Evolutionary conservation across 305 asterid species (phyloP).

Genomic region (Fraxinus angustifolia): DNA sequence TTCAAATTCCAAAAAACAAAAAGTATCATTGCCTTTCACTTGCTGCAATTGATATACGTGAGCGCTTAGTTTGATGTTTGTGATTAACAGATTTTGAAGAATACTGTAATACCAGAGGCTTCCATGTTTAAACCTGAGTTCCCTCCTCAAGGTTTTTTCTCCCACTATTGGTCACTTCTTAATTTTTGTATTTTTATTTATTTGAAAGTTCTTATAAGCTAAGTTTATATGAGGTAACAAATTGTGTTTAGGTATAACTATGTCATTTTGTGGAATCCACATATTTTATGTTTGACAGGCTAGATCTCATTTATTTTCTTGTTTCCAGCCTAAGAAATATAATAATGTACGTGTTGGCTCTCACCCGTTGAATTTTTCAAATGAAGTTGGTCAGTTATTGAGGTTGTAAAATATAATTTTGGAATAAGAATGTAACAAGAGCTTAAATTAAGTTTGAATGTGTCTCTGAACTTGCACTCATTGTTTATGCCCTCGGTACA

Average conservation of each 20-base stretch:
- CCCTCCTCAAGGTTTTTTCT: constrained; percentile 81
- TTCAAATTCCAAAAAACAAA: not conserved
- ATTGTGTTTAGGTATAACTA: not conserved
- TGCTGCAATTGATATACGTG: constrained; percentile 1
- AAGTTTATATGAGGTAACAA: not conserved
- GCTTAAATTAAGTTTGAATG: not conserved
- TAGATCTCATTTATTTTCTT: not conserved
- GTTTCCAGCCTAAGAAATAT: not conserved
- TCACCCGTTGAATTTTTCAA: constrained; percentile 14
- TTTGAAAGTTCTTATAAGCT: not conserved
- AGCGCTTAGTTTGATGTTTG: constrained; percentile 21
- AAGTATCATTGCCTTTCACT: constrained; percentile 1
- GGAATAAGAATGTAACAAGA: not conserved
- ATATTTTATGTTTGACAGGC: not conserved
- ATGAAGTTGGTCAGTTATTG: constrained; percentile 10
- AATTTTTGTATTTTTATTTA: not conserved
- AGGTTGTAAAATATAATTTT: constrained; percentile 9
- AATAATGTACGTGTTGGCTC: constrained; percentile 11
- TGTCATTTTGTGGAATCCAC: not conserved
- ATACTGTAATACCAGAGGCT: constrained; percentile 84
- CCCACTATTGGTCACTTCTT: not conserved
- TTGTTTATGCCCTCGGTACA: not conserved
- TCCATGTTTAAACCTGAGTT: constrained; percentile 96
- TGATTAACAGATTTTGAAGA: constrained; percentile 61
- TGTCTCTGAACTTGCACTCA: constrained; percentile 16